These are phyloP conservation scores for Marchantia polymorpha DNA, from an alignment of 225 moss, liverwort and hornwort species.

Conservation along the genomic window DNA sequence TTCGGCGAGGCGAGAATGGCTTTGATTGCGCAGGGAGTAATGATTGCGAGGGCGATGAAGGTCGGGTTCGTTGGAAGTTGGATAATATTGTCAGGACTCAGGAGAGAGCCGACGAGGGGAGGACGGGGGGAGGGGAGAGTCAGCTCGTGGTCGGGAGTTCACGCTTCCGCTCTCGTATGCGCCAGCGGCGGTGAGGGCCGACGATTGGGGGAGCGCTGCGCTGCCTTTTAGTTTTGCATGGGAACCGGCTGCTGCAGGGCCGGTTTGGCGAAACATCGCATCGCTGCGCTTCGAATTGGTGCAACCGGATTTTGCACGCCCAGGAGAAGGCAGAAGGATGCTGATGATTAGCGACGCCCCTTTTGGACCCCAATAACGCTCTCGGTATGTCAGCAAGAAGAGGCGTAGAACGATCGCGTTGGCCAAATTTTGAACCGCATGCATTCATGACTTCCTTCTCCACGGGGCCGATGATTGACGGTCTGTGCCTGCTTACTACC, in stretches of 20 bases:
- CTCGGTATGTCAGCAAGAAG: neutral
- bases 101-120: no score
- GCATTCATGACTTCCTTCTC: neutral
- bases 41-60: neutral
- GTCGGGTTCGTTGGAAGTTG: neutral
- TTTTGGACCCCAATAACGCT: constrained; percentile 3
- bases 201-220: neutral
- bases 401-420: neutral
- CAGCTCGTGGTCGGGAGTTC: neutral
- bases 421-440: neutral
- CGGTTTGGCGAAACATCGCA: neutral
- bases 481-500: constrained; percentile 6
- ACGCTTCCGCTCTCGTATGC: neutral
- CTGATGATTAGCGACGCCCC: neutral
- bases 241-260: neutral
- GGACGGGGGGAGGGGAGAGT: neutral
- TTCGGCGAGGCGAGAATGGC: neutral
- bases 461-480: constrained; percentile 7
- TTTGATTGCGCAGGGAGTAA: neutral
- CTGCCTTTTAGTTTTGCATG: neutral
- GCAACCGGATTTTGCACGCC: neutral
- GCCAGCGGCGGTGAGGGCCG: neutral
- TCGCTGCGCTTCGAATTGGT: neutral
- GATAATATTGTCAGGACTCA: neutral
- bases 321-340: neutral